Conservation (phyloP, 495 filamentous ascomycete species). For the Trypethelium eluteriae region DNA sequence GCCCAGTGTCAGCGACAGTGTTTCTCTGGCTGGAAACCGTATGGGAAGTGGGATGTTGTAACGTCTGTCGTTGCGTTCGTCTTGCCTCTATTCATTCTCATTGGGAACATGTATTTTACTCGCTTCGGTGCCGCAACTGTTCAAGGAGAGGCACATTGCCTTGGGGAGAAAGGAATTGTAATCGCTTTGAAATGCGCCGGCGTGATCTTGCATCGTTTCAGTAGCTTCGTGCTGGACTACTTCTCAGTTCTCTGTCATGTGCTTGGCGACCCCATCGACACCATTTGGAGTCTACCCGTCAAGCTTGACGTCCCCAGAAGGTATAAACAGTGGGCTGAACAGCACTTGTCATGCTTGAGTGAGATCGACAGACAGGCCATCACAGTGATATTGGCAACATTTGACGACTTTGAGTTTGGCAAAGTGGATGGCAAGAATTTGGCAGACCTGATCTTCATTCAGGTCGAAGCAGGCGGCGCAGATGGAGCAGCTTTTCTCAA, state of each 20-base stretch:
- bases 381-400: constrained; percentile 3
- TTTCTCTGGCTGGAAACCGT: constrained; percentile 16
- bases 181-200: background rate
- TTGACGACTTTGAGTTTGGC: constrained; percentile 15
- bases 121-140: constrained; percentile 13
- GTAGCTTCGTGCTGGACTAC: constrained; percentile 14
- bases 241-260: constrained; percentile 15
- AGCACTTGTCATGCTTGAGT: background rate
- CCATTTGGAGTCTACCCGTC: constrained; percentile 16
- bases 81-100: constrained; percentile 17
- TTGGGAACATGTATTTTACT: constrained; percentile 22
- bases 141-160: too few relatives aligned
- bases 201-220: background rate
- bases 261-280: constrained; percentile 19
- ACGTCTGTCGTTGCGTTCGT: constrained; percentile 15
- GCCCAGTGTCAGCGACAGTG: constrained; percentile 17
- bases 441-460: background rate
- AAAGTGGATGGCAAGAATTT: background rate
- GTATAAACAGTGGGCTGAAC: background rate
- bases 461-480: constrained; percentile 3
- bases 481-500: constrained; percentile 8
- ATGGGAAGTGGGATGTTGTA: constrained; percentile 20
- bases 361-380: constrained; percentile 5
- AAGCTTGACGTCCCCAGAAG: constrained; percentile 11
- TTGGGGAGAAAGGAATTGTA: background rate